Percentiles rank a stretch among this genome's conserved stretches.
Evolutionary conservation across 805 yeast species (phyloP).

Genomic region (Metschnikowia amazonensis): DNA sequence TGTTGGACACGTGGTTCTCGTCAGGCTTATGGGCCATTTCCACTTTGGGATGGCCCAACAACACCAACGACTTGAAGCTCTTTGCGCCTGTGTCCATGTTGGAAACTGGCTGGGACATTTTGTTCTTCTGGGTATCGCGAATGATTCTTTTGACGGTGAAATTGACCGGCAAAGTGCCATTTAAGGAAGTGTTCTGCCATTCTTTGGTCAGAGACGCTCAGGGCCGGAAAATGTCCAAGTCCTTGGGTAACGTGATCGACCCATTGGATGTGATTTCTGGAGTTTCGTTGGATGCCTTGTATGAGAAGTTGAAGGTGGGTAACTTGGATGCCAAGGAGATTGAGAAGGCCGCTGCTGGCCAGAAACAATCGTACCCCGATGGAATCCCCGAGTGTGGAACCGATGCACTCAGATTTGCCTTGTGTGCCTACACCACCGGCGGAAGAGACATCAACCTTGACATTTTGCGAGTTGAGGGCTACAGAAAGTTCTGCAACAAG

Average conservation of each 20-base stretch:
- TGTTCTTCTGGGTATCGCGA: conserved; percentile 98
- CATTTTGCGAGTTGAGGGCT: conserved; percentile 95
- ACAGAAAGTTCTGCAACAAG: conserved; percentile 99
- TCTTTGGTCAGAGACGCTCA: conserved; percentile 98
- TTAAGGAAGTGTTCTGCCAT: conserved; percentile 96
- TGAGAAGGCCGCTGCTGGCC: conserved; percentile 84
- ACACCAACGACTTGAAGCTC: conserved; percentile 64
- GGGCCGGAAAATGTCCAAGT: conserved; percentile 98
- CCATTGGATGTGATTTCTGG: conserved; percentile 93
- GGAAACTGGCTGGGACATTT: conserved; percentile 99
- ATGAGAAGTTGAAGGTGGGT: conserved; percentile 72
- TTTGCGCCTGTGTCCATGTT: conserved; percentile 91
- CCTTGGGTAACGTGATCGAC: conserved; percentile 94
- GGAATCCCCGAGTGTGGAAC: conserved; percentile 99
- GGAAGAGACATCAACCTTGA: conserved; percentile 97
- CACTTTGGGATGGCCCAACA: conserved; percentile 92
- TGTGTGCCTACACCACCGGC: conserved; percentile 98
- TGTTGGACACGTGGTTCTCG: conserved; percentile 97
- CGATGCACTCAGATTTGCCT: conserved; percentile 95
- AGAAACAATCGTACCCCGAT: conserved; percentile 82
- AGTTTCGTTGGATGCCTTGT: conserved; percentile 73
- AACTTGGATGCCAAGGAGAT: conserved; percentile 88
- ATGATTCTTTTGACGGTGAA: conserved; percentile 91
- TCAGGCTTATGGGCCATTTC: conserved; percentile 98
- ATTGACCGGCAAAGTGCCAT: conserved; percentile 87